These are phyloP conservation scores for Kazachstania taianensis DNA, from an alignment of 805 yeast species.

Conservation along the genomic window DNA sequence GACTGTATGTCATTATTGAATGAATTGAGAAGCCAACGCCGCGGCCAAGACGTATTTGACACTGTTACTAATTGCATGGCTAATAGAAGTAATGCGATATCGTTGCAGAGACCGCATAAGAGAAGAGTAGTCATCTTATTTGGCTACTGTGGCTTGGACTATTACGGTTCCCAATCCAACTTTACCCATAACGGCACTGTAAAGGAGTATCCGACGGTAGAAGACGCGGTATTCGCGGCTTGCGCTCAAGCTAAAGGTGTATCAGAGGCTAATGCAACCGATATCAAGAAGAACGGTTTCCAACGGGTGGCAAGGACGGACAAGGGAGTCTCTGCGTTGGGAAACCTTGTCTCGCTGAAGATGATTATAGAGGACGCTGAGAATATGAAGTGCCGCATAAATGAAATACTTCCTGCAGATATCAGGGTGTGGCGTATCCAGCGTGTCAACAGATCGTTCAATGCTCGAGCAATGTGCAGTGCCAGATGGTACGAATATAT, in stretches of 20 bases:
- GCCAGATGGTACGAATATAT: conserved; percentile 82
- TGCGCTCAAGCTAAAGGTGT: conserved; percentile 81
- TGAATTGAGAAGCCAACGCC: too few species aligned
- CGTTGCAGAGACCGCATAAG: conserved; percentile 63
- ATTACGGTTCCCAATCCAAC: conserved; percentile 91
- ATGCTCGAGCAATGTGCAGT: conserved; percentile 80
- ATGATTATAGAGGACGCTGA: conserved; percentile 57
- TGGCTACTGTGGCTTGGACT: conserved; percentile 94
- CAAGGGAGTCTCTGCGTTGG: conserved; percentile 97
- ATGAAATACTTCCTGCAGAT: conserved; percentile 59
- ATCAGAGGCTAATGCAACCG: conserved; percentile 75
- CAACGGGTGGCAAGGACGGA: conserved; percentile 85
- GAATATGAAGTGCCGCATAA: conserved; percentile 56
- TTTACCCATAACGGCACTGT: conserved; percentile 46
- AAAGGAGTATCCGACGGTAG: conserved; percentile 52
- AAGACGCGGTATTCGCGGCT: conserved; percentile 77
- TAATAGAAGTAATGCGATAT: too few species aligned
- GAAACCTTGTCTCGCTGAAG: conserved; percentile 78
- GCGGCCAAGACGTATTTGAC: too few species aligned
- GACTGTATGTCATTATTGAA: too few species aligned
- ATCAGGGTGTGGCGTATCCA: conserved; percentile 82
- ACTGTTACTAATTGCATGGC: too few species aligned
- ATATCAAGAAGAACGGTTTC: conserved; percentile 77
- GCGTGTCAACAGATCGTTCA: conserved; percentile 73
- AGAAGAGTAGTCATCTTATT: conserved; percentile 81